Percentiles rank a stretch among this genome's conserved stretches.
phyloP scores from a whole-genome alignment of 148 eudicot species.

The Vaccinium darrowii region DNA sequence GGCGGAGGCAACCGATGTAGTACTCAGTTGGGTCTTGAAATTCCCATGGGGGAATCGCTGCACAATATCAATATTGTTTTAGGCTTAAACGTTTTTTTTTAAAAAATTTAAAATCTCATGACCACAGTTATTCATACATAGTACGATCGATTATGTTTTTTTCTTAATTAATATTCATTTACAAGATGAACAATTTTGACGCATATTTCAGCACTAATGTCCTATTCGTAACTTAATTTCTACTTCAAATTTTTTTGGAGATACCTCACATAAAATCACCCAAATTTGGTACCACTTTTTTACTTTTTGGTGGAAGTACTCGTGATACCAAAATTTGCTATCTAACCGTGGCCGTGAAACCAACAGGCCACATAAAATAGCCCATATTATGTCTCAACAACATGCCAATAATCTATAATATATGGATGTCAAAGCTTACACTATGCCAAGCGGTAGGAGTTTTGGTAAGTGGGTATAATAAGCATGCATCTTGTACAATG shows the following conservation, averaged over 20 bases:
- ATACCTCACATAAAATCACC: too few species aligned
- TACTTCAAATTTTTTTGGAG: too few species aligned
- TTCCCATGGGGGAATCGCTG: slow-evolving; percentile 52
- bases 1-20: slow-evolving; percentile 57
- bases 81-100: background rate
- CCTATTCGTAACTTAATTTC: background rate
- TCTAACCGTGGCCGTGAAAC: too few species aligned
- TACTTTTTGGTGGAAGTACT: too few species aligned
- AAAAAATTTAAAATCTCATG: background rate
- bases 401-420: background rate
- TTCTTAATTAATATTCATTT: background rate
- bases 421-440: too few species aligned
- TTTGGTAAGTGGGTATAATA: too few species aligned
- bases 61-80: background rate
- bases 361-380: background rate
- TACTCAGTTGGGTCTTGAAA: slow-evolving; percentile 74
- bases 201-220: background rate
- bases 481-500: too few species aligned
- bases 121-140: background rate
- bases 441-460: too few species aligned
- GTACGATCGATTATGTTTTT: too few species aligned
- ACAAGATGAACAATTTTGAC: background rate
- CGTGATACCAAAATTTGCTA: background rate
- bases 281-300: too few species aligned
- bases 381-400: background rate